Base-by-base conservation (phyloP, 1,139 yeast species). In the Chernovozyma sophiae-reginae region DNA sequence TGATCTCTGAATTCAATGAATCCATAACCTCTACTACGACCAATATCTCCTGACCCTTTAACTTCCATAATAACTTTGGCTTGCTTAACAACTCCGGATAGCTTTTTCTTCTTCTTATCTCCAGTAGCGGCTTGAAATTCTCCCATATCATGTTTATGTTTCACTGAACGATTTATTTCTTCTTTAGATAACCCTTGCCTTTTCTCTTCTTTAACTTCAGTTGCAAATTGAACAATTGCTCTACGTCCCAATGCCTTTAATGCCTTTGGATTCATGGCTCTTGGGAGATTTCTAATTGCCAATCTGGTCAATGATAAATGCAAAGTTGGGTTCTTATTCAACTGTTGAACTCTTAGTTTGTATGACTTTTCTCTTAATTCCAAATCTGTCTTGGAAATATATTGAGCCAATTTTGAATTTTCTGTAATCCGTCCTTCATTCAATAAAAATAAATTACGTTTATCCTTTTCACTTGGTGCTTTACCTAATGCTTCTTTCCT, bases 21-120 rank as follows among this genome's bases (percentile, higher is more conserved):
- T 44, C 99, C 99, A 52, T 90, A 92, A 43, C 99, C 98, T 68
- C 97, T 81, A 57, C 94, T 82, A 63, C 98, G 77, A 37, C 97
- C 98, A 24, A 75, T 62, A 30, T 84, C 86, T 22, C 95, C 95
- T 12, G 94, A 73, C 2, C 89, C 95, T 57, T 90, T 90, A 33
- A 86, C 85, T 63, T 92, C 98, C 72, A 80, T 84, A 43, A 92
- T 85, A 45, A 92, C 83, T 65, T 92, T 92, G 23, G 97, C 86
- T 61, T 92, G 98, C 56, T 79, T 82, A 5, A 92, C 95, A 32
- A 92, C 89, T 65, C 99, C 98, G 37, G 79, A 78, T 45, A 82
- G 79, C 55, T 82, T 82, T 43, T 84, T 79, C 46, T 77, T 83
- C 47, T 70, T 69, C 34, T 66, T 62, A 22, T 60, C 73, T 28